A percentile compares a stretch with the other conserved stretches of the same genome.
Conservation (phyloP, 2,329 filamentous ascomycete genomes). For the Fusarium udum region DNA sequence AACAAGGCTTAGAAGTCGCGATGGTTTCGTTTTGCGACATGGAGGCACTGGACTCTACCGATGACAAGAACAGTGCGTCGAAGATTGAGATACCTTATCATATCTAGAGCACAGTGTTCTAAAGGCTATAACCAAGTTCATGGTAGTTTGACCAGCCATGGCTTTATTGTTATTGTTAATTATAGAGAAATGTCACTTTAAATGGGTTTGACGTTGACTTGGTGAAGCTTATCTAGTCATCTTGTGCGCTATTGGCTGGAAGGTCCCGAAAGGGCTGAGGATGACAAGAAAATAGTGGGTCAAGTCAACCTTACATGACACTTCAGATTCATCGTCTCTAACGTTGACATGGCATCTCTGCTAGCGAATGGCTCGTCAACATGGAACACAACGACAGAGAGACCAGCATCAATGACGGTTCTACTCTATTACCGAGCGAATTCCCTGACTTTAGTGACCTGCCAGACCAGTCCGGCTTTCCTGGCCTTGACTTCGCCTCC, state of each 20-base stretch:
- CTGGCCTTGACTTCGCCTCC: neutral
- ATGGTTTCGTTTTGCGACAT: neutral
- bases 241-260: neutral
- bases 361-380: fast-evolving
- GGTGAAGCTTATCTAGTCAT: fast-evolving
- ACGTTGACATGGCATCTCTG: neutral
- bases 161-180: too few species aligned
- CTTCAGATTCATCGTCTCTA: neutral
- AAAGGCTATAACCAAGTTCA: too few species aligned
- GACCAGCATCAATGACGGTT: fast-evolving
- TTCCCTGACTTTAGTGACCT: fast-evolving
- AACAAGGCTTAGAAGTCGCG: neutral
- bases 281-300: constrained; percentile 25
- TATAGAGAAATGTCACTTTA: too few species aligned
- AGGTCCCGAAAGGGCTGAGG: neutral
- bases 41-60: neutral
- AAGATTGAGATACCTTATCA: too few species aligned
- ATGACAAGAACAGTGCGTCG: neutral
- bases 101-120: too few species aligned
- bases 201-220: fast-evolving
- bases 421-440: neutral
- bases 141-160: too few species aligned
- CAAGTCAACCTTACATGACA: neutral
- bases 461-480: neutral
- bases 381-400: neutral